phyloP scores from a whole-genome alignment of 2,329 filamentous ascomycete genomes.

The Arthrobotrys sphaeroides region DNA sequence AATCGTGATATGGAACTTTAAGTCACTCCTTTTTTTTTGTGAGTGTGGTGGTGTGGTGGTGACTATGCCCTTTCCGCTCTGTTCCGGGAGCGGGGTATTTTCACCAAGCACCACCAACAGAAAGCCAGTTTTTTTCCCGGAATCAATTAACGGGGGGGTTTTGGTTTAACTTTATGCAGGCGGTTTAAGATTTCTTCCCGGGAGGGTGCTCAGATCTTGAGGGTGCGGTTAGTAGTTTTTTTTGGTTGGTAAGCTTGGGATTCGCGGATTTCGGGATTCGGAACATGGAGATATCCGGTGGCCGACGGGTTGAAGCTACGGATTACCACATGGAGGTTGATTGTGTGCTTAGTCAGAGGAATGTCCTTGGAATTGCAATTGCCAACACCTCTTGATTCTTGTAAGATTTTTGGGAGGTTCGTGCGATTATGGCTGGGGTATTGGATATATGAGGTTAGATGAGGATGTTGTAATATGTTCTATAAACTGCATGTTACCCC shows the following conservation, averaged over 20 bases:
- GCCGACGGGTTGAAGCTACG: neutral
- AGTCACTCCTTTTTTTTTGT: neutral
- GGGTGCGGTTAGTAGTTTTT: neutral
- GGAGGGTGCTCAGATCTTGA: neutral
- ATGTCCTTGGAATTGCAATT: neutral
- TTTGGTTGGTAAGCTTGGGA: neutral
- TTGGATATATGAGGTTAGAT: too few relatives aligned
- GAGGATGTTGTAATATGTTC: too few relatives aligned
- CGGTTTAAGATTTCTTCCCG: neutral
- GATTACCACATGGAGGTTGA: neutral
- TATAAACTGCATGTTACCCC: too few relatives aligned
- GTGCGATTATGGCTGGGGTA: too few relatives aligned
- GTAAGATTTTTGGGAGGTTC: too few relatives aligned
- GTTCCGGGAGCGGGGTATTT: conserved; percentile 39
- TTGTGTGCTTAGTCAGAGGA: conserved; percentile 10
- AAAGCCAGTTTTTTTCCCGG: neutral
- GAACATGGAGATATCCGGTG: conserved; percentile 24
- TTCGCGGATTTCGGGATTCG: conserved; percentile 15
- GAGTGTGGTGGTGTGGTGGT: neutral
- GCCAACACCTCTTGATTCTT: neutral
- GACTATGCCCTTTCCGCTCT: conserved; percentile 18
- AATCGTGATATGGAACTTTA: neutral
- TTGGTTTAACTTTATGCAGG: neutral
- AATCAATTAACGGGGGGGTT: neutral
- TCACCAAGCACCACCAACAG: too few relatives aligned